phyloP scores from a whole-genome alignment of 306 rosid genomes.

The Prosopis cineraria region DNA sequence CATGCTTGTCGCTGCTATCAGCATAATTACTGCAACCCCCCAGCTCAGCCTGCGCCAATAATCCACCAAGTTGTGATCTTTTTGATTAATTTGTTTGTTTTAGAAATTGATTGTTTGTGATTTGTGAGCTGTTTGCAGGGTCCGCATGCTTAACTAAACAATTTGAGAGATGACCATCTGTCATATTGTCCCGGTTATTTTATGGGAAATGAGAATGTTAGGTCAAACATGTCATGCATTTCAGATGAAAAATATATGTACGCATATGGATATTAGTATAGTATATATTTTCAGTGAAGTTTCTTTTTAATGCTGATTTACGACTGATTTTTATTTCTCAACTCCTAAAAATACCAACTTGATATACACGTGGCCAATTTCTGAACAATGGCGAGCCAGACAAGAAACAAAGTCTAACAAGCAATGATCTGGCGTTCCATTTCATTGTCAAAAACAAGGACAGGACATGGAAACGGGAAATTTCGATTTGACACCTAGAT shows the following conservation, averaged over 20 bases:
- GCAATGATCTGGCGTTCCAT: slow-evolving; percentile 4
- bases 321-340: no score
- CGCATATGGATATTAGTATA: no score
- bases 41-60: slow-evolving; percentile 76
- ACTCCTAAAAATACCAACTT: slow-evolving; percentile 30
- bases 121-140: slow-evolving; percentile 16
- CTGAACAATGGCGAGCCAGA: slow-evolving; percentile 37
- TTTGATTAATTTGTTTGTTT: not conserved
- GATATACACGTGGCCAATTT: slow-evolving; percentile 41
- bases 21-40: slow-evolving; percentile 52
- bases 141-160: not conserved
- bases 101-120: not conserved
- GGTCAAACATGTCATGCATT: not conserved
- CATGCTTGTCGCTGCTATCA: slow-evolving; percentile 75
- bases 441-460: slow-evolving; percentile 16
- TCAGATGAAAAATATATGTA: no score
- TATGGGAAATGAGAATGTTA: not conserved
- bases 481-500: slow-evolving; percentile 37
- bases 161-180: not conserved
- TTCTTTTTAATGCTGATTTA: no score
- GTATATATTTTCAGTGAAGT: no score
- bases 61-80: slow-evolving; percentile 13
- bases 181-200: slow-evolving; percentile 26
- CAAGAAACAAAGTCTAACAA: slow-evolving; percentile 22
- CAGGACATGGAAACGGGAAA: slow-evolving; percentile 1